These are phyloP conservation scores for Amborella trichopoda DNA, from an alignment of 164 flowering plant genomes.

Conservation along the genomic window DNA sequence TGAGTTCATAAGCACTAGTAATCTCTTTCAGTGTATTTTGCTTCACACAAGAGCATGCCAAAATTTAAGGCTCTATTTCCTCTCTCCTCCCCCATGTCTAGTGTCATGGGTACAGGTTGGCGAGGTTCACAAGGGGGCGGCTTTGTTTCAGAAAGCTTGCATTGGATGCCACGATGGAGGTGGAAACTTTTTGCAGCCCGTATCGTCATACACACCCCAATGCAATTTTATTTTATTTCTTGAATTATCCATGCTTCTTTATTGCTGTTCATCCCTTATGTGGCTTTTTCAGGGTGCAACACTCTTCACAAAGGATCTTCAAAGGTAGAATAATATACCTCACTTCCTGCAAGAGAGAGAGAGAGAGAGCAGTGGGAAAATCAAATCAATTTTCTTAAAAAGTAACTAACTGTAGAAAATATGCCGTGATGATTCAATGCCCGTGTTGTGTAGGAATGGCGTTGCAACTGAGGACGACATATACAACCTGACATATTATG, in stretches of 20 bases:
- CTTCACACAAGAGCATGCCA: not conserved
- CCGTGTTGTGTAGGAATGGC: slow-evolving; percentile 45
- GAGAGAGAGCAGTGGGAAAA: too few species aligned
- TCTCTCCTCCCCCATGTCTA: slow-evolving; percentile 10
- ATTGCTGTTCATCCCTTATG: slow-evolving; percentile 4
- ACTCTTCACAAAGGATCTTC: slow-evolving; percentile 57
- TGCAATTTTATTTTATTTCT: not conserved
- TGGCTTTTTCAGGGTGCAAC: slow-evolving; percentile 59
- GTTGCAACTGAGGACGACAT: slow-evolving; percentile 61
- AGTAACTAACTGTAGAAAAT: too few species aligned
- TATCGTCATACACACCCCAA: not conserved
- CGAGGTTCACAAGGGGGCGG: slow-evolving; percentile 49
- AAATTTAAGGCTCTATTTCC: not conserved
- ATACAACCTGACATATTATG: slow-evolving; percentile 56
- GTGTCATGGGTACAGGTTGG: slow-evolving; percentile 34
- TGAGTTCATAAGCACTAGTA: not conserved
- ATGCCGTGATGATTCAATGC: too few species aligned
- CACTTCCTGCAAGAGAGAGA: too few species aligned
- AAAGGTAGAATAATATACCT: too few species aligned
- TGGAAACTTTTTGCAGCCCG: slow-evolving; percentile 86
- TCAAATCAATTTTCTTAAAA: too few species aligned
- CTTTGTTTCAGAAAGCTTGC: slow-evolving; percentile 55
- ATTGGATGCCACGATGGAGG: slow-evolving; percentile 92
- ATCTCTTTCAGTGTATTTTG: not conserved
- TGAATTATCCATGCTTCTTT: not conserved